Conservation (phyloP, 495 filamentous ascomycete species). For the Talaromyces ruber region DNA sequence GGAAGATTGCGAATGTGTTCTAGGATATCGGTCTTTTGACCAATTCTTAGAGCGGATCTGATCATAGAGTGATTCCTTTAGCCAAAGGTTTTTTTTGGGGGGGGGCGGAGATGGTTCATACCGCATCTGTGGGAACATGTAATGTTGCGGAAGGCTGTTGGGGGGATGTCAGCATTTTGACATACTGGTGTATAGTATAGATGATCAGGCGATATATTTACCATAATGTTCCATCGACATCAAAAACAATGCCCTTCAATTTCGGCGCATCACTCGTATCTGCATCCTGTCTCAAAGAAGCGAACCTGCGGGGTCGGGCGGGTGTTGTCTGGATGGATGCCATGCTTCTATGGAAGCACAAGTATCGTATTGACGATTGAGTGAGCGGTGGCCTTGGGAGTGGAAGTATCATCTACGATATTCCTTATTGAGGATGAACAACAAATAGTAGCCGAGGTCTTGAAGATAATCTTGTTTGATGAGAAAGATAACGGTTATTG, state of each 20-base stretch:
- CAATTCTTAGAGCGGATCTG: slow-evolving; percentile 55
- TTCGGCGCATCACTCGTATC: slow-evolving; percentile 32
- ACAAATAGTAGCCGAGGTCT: neutral
- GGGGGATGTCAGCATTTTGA: neutral
- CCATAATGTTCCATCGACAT: slow-evolving; percentile 93
- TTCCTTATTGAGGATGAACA: neutral
- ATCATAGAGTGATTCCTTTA: neutral
- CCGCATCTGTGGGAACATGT: slow-evolving; percentile 92
- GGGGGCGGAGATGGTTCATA: slow-evolving; percentile 13
- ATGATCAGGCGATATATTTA: slow-evolving; percentile 21
- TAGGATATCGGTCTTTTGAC: slow-evolving; percentile 70
- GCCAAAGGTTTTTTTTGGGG: neutral
- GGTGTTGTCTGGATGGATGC: slow-evolving; percentile 19
- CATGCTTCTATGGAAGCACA: slow-evolving; percentile 17
- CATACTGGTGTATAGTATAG: neutral
- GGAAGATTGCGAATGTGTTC: slow-evolving; percentile 75
- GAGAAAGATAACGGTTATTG: neutral
- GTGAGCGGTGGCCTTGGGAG: neutral
- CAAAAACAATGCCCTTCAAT: slow-evolving; percentile 81
- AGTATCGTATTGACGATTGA: slow-evolving; percentile 5
- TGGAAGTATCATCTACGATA: neutral
- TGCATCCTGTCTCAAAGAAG: slow-evolving; percentile 39
- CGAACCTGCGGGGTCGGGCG: slow-evolving; percentile 38
- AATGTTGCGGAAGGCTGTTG: slow-evolving; percentile 73
- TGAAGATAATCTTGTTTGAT: neutral